Conservation (phyloP, 139 green algal genomes). For the Diplosphaera chodatii region DNA sequence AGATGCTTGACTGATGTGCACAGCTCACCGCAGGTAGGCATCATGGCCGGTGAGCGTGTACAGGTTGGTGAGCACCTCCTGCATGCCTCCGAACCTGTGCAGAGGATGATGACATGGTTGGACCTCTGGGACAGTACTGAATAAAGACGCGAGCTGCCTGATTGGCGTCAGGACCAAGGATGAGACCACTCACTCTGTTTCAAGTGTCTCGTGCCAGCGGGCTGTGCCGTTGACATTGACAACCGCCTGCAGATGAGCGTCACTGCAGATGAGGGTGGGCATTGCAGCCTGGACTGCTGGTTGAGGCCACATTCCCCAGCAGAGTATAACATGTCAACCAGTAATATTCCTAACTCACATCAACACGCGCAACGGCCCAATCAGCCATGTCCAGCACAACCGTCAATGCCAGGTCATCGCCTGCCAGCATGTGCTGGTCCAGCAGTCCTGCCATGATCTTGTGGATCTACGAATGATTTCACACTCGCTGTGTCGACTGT, state of each 20-base stretch:
- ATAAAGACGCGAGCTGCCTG: too few relatives aligned
- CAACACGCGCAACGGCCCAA: constrained; percentile 25
- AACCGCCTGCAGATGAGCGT: not conserved
- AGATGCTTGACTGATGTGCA: too few relatives aligned
- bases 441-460: constrained; percentile 65
- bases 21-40: constrained; percentile 20
- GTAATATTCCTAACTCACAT: too few relatives aligned
- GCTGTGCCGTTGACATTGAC: constrained; percentile 8
- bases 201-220: constrained; percentile 32
- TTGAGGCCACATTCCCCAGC: too few relatives aligned
- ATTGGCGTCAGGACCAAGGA: too few relatives aligned
- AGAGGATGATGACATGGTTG: too few relatives aligned
- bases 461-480: too few relatives aligned
- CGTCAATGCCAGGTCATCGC: constrained; percentile 26
- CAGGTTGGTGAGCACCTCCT: constrained; percentile 46
- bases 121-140: too few relatives aligned
- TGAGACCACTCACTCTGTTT: constrained; percentile 20
- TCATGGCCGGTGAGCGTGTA: constrained; percentile 29
- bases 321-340: too few relatives aligned
- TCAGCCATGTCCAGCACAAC: constrained; percentile 27
- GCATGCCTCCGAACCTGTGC: constrained; percentile 43
- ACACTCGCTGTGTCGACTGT: too few relatives aligned
- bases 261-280: too few relatives aligned
- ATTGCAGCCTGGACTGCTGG: too few relatives aligned
- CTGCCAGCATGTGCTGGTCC: constrained; percentile 40